Evolutionary conservation across 164 flowering plant species (phyloP), one percentile per base, ranked within the genome.

Genomic region (Magnolia sinica): DNA sequence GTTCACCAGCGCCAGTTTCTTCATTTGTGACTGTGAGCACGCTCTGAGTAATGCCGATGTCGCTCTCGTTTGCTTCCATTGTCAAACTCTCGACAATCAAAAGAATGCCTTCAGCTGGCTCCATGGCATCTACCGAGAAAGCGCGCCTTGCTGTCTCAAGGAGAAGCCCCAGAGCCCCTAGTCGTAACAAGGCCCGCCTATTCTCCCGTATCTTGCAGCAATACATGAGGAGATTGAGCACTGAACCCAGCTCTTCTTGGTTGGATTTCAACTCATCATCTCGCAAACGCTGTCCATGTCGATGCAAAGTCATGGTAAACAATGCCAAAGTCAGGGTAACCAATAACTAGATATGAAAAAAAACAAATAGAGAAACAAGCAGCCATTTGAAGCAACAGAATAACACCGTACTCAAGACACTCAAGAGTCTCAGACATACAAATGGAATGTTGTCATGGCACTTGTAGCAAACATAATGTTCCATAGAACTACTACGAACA

Each of bases 61-160:
- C 98, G 79, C 97, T 91, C 83, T 94, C 96, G 82, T 93, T 96
- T 64, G 99, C 98, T 83, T 96, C 99, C 87, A 96, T 50, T 18
- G 98, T 91, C 76, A 96, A 83, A 74, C 93, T 88, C 84, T 94
- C 98, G 65, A 96, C 99, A 83, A 96, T 94, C 81, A 96, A 83
- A 74, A 96, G 97, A 81, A 96, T 93, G 55, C 98, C 97, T 82
- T 96, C 99, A 68, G 98, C 99, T 70, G 97, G 96, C 84, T 96
- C 99, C 95, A 96, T 94, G 52, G 99, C 99, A 84, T 96, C 99
- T 24, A 93, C 93, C 70, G 92, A 91, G 83, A 96, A 96, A 29
- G 99, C 99, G 64, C 94, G 95, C 81, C 98, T 90, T 64, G 99
- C 99, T 19, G 98, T 93, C 80, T 96, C 99, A 73, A 96, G 96